Evolutionary conservation across 1,284 basidiomycete species (phyloP).

Genomic region (Singerocomus rubriflavus): DNA sequence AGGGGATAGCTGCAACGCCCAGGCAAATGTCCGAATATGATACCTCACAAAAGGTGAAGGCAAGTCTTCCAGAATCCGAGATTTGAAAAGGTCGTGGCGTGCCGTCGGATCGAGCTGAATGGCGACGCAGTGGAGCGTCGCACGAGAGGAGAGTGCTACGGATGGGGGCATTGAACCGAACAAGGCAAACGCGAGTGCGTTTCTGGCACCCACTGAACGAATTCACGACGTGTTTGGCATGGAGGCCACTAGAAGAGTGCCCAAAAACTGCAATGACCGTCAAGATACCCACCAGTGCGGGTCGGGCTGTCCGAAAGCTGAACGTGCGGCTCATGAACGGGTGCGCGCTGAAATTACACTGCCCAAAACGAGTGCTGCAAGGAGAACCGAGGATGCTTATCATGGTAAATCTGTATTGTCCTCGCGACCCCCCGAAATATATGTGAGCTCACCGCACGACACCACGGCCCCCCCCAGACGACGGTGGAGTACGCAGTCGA

Average conservation of each 20-base stretch:
- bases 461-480: no score
- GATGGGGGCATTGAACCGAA: slow-evolving; percentile 4
- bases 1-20: neutral
- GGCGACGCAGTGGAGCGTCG: slow-evolving; percentile 10
- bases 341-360: neutral
- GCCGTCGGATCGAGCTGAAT: slow-evolving; percentile 4
- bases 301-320: neutral
- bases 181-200: neutral
- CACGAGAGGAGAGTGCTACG: slow-evolving; percentile 14
- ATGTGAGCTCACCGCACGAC: neutral
- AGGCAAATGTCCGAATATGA: slow-evolving; percentile 1
- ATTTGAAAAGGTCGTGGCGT: slow-evolving; percentile 5
- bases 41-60: slow-evolving; percentile 6
- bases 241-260: slow-evolving; percentile 5
- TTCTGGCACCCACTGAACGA: neutral
- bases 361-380: slow-evolving; percentile 9
- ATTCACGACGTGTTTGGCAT: slow-evolving; percentile 14
- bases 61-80: neutral
- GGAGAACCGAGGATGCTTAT: slow-evolving; percentile 19
- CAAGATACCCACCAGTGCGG: slow-evolving; percentile 6
- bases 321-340: no score
- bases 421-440: neutral
- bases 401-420: slow-evolving; percentile 16
- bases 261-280: slow-evolving; percentile 2
- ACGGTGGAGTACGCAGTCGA: no score